Percentiles rank a stretch among this genome's conserved stretches.
Evolutionary conservation across 1,284 basidiomycete species (phyloP).

Genomic region (Xerocomus nothofagi): DNA sequence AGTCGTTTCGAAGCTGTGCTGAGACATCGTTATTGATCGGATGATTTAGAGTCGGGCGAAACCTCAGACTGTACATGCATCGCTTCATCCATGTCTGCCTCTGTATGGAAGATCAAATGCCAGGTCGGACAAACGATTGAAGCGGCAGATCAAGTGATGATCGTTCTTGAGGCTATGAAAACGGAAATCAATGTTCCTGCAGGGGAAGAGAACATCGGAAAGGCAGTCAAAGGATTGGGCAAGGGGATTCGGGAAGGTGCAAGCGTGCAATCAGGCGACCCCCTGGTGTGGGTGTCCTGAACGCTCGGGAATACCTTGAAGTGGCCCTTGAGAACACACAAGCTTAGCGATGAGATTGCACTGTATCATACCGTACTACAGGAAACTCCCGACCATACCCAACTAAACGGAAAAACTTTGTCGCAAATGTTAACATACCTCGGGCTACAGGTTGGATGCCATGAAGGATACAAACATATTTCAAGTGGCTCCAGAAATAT

Average conservation of each 20-base stretch:
- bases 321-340: background rate
- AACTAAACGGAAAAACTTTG: constrained; percentile 2
- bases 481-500: no score
- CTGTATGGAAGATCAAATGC: constrained; percentile 58
- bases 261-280: constrained; percentile 46
- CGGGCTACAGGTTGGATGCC: no score
- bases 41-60: constrained; percentile 7
- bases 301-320: background rate
- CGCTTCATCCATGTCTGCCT: constrained; percentile 49
- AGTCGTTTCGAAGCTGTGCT: background rate
- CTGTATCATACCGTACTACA: background rate
- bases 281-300: constrained; percentile 37
- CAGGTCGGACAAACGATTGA: constrained; percentile 45
- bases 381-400: constrained; percentile 5
- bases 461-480: no score
- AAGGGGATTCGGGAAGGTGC: constrained; percentile 43
- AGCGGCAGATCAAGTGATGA: constrained; percentile 48
- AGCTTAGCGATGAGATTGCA: background rate
- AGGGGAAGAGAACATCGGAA: constrained; percentile 47
- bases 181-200: constrained; percentile 57
- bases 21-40: background rate
- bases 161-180: constrained; percentile 75
- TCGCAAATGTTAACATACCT: no score
- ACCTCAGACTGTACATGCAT: constrained; percentile 25
- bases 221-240: constrained; percentile 42